phyloP scores from a whole-genome alignment of 352 stramenopile species.

The Phytophthora parvispora region DNA sequence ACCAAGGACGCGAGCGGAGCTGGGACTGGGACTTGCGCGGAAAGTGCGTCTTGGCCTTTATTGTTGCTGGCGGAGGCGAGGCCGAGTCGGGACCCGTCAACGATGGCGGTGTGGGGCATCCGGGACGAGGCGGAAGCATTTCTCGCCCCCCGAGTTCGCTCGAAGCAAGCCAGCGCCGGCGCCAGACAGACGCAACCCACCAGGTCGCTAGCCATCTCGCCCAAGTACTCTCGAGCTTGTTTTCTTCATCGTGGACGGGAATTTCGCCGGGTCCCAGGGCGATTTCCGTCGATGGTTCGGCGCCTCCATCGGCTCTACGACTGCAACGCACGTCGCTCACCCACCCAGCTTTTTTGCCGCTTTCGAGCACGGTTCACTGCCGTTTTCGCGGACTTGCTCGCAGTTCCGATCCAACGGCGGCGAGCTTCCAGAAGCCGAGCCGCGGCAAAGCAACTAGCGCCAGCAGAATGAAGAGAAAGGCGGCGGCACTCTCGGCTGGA shows the following conservation, averaged over 20 bases:
- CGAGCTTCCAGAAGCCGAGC: slow-evolving; percentile 13
- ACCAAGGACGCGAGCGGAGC: neutral
- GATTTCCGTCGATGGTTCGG: slow-evolving; percentile 32
- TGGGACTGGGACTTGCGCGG: slow-evolving; percentile 36
- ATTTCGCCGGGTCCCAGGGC: slow-evolving; percentile 30
- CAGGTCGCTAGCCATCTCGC: slow-evolving; percentile 34
- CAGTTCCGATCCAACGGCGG: slow-evolving; percentile 8
- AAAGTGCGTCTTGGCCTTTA: slow-evolving; percentile 18
- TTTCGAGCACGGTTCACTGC: slow-evolving; percentile 38
- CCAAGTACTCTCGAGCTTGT: neutral
- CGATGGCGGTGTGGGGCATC: slow-evolving; percentile 25
- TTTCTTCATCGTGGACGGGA: neutral
- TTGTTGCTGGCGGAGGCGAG: neutral
- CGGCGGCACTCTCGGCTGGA: neutral
- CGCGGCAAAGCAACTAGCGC: neutral
- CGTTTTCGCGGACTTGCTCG: slow-evolving; percentile 2
- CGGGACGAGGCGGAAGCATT: slow-evolving; percentile 33
- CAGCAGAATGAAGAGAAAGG: neutral
- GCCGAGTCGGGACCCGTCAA: slow-evolving; percentile 30
- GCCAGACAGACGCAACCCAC: slow-evolving; percentile 31
- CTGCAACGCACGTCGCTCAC: slow-evolving; percentile 41
- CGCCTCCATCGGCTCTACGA: slow-evolving; percentile 38
- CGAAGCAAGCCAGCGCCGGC: slow-evolving; percentile 18
- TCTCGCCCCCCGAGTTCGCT: slow-evolving; percentile 19
- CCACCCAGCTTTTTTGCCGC: slow-evolving; percentile 31